phyloP scores from a whole-genome alignment of 2,329 filamentous ascomycete genomes.

The Penicillium expansum region DNA sequence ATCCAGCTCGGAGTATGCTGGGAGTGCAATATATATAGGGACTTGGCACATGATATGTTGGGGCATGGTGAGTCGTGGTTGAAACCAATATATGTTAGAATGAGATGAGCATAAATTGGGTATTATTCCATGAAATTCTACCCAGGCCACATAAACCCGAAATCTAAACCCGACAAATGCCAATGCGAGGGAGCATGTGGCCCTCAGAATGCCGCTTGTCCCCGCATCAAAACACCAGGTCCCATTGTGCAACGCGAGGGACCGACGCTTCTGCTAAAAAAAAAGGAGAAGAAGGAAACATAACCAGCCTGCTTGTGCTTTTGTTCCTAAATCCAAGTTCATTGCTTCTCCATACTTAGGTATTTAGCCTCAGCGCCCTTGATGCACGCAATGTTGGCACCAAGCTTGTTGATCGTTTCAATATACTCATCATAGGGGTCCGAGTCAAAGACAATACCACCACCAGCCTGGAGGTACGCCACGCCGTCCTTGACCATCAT shows the following conservation, averaged over 20 bases:
- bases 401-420: constrained; percentile 95
- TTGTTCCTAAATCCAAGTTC: neutral
- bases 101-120: neutral
- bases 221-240: neutral
- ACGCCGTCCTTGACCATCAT: constrained; percentile 92
- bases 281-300: too few species aligned
- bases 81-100: too few species aligned
- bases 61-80: too few species aligned
- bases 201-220: neutral
- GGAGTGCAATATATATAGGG: neutral
- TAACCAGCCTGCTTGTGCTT: neutral
- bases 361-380: constrained; percentile 74
- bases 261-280: neutral
- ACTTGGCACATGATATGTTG: neutral
- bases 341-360: constrained; percentile 42
- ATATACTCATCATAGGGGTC: constrained; percentile 89
- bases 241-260: neutral
- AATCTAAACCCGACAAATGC: neutral
- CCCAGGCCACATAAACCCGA: neutral
- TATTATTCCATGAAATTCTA: neutral
- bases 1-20: neutral
- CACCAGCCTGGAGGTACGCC: constrained; percentile 82
- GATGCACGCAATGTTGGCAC: constrained; percentile 86
- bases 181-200: neutral
- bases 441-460: constrained; percentile 92